Base-by-base conservation (phyloP, 2,329 filamentous ascomycete genomes). In the Aurifilum marmelostoma region DNA sequence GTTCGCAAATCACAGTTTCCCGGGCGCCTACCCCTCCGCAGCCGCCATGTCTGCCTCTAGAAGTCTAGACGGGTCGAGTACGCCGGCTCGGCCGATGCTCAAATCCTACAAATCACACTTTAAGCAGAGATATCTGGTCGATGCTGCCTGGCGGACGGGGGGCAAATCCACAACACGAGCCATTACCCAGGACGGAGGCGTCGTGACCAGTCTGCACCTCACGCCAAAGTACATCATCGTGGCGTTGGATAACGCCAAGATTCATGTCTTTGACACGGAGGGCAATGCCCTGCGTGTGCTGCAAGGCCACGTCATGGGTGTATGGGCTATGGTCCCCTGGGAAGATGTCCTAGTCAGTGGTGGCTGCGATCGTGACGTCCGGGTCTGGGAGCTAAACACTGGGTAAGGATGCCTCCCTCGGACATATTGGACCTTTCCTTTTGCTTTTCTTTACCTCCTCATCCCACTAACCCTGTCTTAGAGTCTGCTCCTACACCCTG, bases 261-360 rank as follows among this genome's bases (percentile, higher is more conserved):
- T 99, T 60, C 96, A 99, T 79, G 94, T 99, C 34, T 99, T 98
- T 77, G 93, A 98, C 78, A 94, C 93, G 0, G 89, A 96, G 73
- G 96, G 96, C 43, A 90, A 94, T 74, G 89, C 93, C 72, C 90
- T 97, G 75, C 93, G 94, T 78, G 97, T 93, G 2, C 83, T 99
- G 37, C 91, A 96, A 76, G 96, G 96, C 14, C 96, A 99, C 81
- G 92, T 98, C 59, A 99, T 99, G 96, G 96, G 96, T 54, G 96
- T 99, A 27, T 99, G 96, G 96, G 96, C 96, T 63, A 98, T 99
- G 95, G 94, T 99, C 32, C 96, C 96, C 8, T 97, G 94, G 92
- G 95, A 93, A 70, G 95, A 99, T 78, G 91, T 93, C 66, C 85
- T 99, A 71, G 96, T 99, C 70, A 97, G 94, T 75, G 96, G 96